Evolutionary conservation across 1,139 yeast species (phyloP).

Genomic region (Taphrina deformans): DNA sequence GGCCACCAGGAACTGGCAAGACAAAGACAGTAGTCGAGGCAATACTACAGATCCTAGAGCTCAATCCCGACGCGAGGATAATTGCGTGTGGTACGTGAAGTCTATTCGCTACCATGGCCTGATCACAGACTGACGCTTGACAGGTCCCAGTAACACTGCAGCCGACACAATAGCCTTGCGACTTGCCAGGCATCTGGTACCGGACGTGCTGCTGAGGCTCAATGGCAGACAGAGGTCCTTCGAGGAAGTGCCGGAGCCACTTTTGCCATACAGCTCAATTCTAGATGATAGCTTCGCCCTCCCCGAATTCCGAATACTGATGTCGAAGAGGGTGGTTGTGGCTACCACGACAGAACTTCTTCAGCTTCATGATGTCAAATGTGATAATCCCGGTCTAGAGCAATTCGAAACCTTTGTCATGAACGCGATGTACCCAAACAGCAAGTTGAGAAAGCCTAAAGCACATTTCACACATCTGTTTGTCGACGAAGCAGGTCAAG

Average conservation of each 20-base stretch:
- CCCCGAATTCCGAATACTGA: slow-evolving; percentile 35
- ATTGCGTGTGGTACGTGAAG: slow-evolving; percentile 32
- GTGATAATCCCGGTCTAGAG: slow-evolving; percentile 35
- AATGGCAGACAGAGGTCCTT: slow-evolving; percentile 35
- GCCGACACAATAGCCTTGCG: slow-evolving; percentile 39
- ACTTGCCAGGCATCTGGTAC: slow-evolving; percentile 29
- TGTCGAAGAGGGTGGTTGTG: slow-evolving; percentile 37
- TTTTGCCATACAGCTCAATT: slow-evolving; percentile 37
- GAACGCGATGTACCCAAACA: neutral
- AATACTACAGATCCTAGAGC: slow-evolving; percentile 28
- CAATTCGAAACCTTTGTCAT: slow-evolving; percentile 30
- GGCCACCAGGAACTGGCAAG: slow-evolving; percentile 40
- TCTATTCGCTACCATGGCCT: no score
- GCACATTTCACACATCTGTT: slow-evolving; percentile 39
- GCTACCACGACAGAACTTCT: slow-evolving; percentile 37
- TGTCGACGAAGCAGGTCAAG: slow-evolving; percentile 40
- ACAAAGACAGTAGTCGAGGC: slow-evolving; percentile 39
- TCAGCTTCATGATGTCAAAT: slow-evolving; percentile 34
- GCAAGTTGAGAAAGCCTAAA: neutral
- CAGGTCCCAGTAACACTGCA: slow-evolving; percentile 38
- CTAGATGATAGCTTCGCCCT: slow-evolving; percentile 35
- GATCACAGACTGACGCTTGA: neutral
- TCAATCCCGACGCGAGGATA: slow-evolving; percentile 31
- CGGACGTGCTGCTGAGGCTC: slow-evolving; percentile 36
- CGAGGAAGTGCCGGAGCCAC: slow-evolving; percentile 37